Evolutionary conservation across 2,329 filamentous ascomycete species (phyloP), one percentile per base, ranked within the genome.

Genomic region (Hymenoscyphus repandus): DNA sequence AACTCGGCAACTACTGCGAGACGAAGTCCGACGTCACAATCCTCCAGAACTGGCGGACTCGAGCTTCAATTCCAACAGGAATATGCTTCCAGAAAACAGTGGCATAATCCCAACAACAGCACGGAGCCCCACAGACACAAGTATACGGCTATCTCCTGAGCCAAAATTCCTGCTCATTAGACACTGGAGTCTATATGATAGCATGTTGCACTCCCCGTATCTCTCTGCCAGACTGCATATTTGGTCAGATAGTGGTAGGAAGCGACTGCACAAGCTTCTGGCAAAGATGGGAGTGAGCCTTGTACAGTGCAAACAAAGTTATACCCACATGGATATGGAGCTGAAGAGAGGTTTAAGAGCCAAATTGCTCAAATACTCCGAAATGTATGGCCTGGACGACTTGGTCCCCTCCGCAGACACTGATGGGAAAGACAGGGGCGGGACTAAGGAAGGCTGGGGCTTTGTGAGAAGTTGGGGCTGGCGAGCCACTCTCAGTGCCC

Each of bases 291-390:
- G 93, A 31, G 88, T 99, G 49, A 95, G 89, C 64, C 74, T 97
- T 34, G 86, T 86, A 5, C 92, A 99, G 70, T 96, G 91, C 71
- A 91, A 90, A 62, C 93, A 97, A 69, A 92, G 84, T 66, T 99
- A 97, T 66, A 90, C 90, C 0, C 93, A 99, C 68, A 97, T 99
- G 91, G 92, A 97, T 69, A 95, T 96, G 83, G 85, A 95, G 69
- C 74, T 99, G 32, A 99, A 97, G 70, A 85, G 89, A 5, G 88
- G 89, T 30, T 72, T 97, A 30, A 83, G 92, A 38, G 82, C 88
- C 43, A 89, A 95, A 53, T 77, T 99, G 1, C 76, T 96, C 17
- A 92, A 92, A 62, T 97, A 96, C 65, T 91, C 91, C 0, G 90
- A 90, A 1, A 77, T 95, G 54, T 99, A 97, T 68, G 93, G 95